Evolutionary conservation across 345 rosid species (phyloP), one percentile per base, ranked within the genome.

Genomic region (Ceriops decandra): DNA sequence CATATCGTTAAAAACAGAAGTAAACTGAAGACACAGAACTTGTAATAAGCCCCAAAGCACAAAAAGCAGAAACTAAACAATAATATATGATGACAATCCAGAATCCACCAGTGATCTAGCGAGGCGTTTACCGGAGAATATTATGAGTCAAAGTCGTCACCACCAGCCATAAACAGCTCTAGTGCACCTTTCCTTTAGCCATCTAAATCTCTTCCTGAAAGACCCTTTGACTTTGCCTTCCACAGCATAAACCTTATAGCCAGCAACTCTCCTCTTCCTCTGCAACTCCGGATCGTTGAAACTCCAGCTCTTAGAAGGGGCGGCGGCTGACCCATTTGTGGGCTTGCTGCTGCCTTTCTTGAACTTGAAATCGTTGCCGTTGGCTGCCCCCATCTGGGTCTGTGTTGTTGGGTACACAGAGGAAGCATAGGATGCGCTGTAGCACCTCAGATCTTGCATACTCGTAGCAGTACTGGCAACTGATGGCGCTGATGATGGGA

Each of bases 141-240:
- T 22, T 24, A 24, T 2, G 6, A 27, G 59, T 10, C 28, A 56
- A 3, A 9, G 59, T 21, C 5, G 13, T 68, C 68, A 78, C 73
- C 72, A 30, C 76, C 76, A 80, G 9, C 85, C 85, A 66, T 77
- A 54, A 71, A 83, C 84, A 27, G 80, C 67, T 75, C 82, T 80
- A 35, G 64, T n/a, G 57, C 72, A 88, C 72, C 75, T 82, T 35
- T 79, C 82, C 80, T 85, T 88, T 62, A 86, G 71, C 95, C 91
- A 86, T 65, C 85, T 80, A 68, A 83, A 88, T 72, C 90, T 84
- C 82, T 86, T 88, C 72, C 75, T 83, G 0, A 88, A 75, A 68
- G 95, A 86, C 36, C 91, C 91, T 81, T 88, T 88, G 52, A 88
- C 86, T 67, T 85, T 86, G 32, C 89, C 95, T 81, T 88, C 91